Evolutionary conservation across 225 moss, liverwort and hornwort genomes (phyloP).

Genomic region (Ulota crispa): DNA sequence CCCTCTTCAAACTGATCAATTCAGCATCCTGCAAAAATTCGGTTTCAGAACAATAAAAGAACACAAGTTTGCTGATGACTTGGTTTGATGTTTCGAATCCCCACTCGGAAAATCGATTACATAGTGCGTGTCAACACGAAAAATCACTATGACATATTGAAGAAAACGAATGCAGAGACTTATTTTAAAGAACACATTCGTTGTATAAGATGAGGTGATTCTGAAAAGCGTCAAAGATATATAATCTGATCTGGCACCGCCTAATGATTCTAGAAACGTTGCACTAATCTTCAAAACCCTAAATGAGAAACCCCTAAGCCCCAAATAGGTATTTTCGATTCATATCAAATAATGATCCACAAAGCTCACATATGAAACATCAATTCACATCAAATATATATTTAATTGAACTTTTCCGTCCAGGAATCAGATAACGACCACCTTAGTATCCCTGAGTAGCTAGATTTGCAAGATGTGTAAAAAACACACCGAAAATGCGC

Average conservation of each 20-base stretch:
- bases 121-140: neutral
- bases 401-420: neutral
- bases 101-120: neutral
- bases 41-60: neutral
- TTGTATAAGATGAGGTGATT: too few relatives aligned
- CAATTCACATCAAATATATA: too few relatives aligned
- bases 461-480: too few relatives aligned
- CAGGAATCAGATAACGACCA: neutral
- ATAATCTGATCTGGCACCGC: neutral
- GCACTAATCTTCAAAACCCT: neutral
- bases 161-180: neutral
- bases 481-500: too few relatives aligned
- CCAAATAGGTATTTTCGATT: neutral
- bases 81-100: neutral
- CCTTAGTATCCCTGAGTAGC: fast-evolving
- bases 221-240: neutral
- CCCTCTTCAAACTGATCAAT: conserved; percentile 76
- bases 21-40: conserved; percentile 47
- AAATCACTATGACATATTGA: neutral
- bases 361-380: neutral
- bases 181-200: too few relatives aligned
- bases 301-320: neutral
- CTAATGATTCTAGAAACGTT: neutral
- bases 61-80: neutral
- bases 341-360: neutral